phyloP scores from a whole-genome alignment of 78 protist genomes.

The Planoprotostelium fungivorum region DNA sequence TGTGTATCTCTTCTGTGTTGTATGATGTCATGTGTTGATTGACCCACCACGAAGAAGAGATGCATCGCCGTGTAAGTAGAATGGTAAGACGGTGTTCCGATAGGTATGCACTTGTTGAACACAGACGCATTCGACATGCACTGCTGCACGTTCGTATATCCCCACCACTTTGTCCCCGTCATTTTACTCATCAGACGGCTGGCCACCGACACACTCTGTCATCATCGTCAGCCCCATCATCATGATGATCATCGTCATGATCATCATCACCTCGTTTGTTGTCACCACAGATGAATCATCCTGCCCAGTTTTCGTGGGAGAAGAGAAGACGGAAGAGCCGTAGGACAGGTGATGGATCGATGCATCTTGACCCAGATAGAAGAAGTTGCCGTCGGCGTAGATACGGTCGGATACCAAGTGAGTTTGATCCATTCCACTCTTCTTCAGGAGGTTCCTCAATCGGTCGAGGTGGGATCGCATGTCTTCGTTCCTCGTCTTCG shows the following conservation, averaged over 20 bases:
- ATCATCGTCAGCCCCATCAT: too few species aligned
- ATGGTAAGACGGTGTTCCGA: background rate
- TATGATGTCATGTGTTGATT: background rate
- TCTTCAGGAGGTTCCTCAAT: background rate
- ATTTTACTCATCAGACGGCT: too few species aligned
- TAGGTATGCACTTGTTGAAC: background rate
- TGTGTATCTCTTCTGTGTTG: too few species aligned
- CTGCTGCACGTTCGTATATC: background rate
- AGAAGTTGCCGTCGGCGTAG: background rate
- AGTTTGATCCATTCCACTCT: background rate
- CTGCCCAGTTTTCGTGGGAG: too few species aligned
- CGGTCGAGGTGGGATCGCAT: background rate
- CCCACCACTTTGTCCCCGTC: background rate
- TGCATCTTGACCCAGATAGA: background rate
- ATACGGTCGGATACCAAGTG: background rate
- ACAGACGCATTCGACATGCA: background rate
- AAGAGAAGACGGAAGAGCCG: too few species aligned
- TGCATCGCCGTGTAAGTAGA: background rate
- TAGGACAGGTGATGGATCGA: background rate
- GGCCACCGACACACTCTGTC: too few species aligned
- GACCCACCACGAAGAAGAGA: background rate
- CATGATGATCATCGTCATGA: too few species aligned
- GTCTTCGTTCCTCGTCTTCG: background rate
- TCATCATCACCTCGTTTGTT: too few species aligned
- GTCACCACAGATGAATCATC: too few species aligned